Base-by-base conservation (phyloP, 2,329 filamentous ascomycete species). In the Arachnopeziza araneosa region DNA sequence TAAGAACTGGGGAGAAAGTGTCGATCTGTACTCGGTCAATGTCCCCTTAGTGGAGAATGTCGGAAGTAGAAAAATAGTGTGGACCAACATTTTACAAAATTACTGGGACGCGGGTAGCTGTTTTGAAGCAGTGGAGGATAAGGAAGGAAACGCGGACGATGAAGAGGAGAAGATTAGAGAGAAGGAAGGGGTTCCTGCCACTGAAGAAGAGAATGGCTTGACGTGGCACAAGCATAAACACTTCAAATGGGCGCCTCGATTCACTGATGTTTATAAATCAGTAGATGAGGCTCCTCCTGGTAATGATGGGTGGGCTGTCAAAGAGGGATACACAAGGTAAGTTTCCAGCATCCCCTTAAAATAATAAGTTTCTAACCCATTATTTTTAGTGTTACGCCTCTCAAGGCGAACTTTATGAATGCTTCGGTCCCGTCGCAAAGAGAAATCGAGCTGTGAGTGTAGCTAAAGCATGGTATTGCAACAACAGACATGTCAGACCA, bases 371-470 rank as follows among this genome's bases (percentile, higher is more conserved):
- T 24, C 57, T 58, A 6, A 67, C 60, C 60, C 51, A 59, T 61
- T 48, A 50, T 67, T 36, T 62, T 64, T 70, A 96, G 92, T 74
- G 86, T 99, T 59, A 97, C 95, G 3, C 91, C 93, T 17, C 75
- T 98, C 66, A 90, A 90, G 74, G 93, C 93, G 50, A 97, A 96
- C 75, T 99, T 97, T 74, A 92, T 90, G 83, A 91, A 93, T 73
- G 81, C 83, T 12, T 77, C 83, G 63, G 12, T 19, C 17, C 36
- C 6, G 17, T 8, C 36, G 17, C 80, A 86, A 62, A 79, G 86
- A 68, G 78, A 86, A 63, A 81, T 86, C 70, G 91, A 96, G 79
- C 78, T 96, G 86, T 96, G 84, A 93, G 89, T 91, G 63, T 68
- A 71, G 69, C 65, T 70, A 71, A n/a, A 71, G 69, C 67, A 73